Evolutionary conservation across 345 rosid species (phyloP), one percentile per base, ranked within the genome.

Genomic region (Pistacia atlantica): DNA sequence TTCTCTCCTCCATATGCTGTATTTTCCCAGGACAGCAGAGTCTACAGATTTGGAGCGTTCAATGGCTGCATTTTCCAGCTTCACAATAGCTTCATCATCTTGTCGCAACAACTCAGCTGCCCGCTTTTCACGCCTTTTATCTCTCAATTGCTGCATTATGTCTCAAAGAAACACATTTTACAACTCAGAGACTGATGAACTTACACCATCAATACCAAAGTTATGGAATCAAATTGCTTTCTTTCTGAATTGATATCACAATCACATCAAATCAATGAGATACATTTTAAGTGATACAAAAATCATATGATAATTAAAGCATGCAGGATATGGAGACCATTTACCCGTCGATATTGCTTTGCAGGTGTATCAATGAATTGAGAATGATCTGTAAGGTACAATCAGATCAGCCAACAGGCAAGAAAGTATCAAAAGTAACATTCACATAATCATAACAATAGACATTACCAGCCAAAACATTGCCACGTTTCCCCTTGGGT

Each of bases 31-130:
- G 80, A 94, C 92, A 14, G 98, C 94, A 58, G 97, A 91, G 70
- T 97, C 99, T 77, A 97, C 99, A 52, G 95, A 90, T 79, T 94
- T 94, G 42, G 99, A 92, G 35, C 92, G 94, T 79, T 97, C 97
- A 75, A 94, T 90, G 76, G 98, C 98, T 8, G 98, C 92, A 84
- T 89, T 97, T 84, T 97, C 99, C 62, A 97, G 91, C 82, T 90
- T 97, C 58, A 92, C 79, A 77, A 80, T 69, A 13, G 89, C 88
- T 81, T 91, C 97, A 77, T 88, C 90, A 69, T 91, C 94, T 78
- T 86, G 93, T 69, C 81, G 89, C 68, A 87, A 77, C 82, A 97
- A 84, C 72, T 89, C 92, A 66, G 90, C 88, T 4, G 91, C 97
- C 71, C 92, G 92, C 80, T 89, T 89, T 80, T 88, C 91, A 64